Evolutionary conservation across 192 early-diverging fungal genomes (phyloP), one percentile per base, ranked within the genome.

Genomic region (Rhizophlyctis rosea): DNA sequence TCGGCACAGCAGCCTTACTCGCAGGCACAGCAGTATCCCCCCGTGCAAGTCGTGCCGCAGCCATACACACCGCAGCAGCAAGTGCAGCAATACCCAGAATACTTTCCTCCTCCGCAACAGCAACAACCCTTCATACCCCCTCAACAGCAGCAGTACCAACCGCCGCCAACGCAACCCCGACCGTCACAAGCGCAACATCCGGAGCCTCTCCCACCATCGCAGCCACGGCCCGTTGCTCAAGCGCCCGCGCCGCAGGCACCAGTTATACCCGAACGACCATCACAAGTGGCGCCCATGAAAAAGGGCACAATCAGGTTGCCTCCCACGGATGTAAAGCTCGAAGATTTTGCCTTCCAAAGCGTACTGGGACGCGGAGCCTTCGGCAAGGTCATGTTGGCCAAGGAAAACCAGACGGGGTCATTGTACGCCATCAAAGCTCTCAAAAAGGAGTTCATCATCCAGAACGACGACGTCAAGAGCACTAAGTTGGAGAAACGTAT

Each of bases 351-450:
- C 50, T 77, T 82, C 35, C 59, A 95, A 53, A 86, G 93, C 18
- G 95, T 98, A 0, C 77, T 98, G 16, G 96, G 96, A 63, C 89
- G 93, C 68, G 96, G 96, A 59, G 94, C 94, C 70, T 98, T 96
- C 80, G 96, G 96, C 70, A 98, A 98, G 81, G 96, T 98, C 32
- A 96, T 98, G 95, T 76, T 98, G 55, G 90, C 95, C 13, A 85
- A 91, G 64, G 95, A 98, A 63, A 91, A 91, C 65, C 28, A 67
- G 28, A 85, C 88, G 18, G 76, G 81, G 57, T 80, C 86, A 33
- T 76, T 95, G 4, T 96, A 93, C 71, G 96, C 96, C 24, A 95
- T 98, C 73, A 98, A 98, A 72, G 95, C 95, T 1, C 72, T 98
- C 31, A 98, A 98, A 73, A 98, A 78, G 64, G 81, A 98, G 66